Conservation (phyloP, 164 flowering plant genomes). For the Magnolia kwangsiensis region DNA sequence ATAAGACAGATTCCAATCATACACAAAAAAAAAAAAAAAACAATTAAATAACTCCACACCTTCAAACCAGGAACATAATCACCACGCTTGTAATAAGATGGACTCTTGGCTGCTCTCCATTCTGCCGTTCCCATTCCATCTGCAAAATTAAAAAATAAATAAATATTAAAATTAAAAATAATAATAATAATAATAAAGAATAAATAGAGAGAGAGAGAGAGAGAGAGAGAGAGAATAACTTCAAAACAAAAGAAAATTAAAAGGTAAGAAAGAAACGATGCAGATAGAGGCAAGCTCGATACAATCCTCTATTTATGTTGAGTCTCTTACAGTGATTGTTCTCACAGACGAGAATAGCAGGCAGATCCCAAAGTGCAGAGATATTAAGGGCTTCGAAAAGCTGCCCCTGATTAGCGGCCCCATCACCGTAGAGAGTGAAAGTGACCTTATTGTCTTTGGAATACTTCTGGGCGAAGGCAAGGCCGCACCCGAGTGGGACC, state of each 20-base stretch:
- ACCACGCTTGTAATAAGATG: slow-evolving; percentile 93
- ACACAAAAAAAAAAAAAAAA: not conserved
- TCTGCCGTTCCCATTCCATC: slow-evolving; percentile 99
- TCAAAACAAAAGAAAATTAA: too few relatives aligned
- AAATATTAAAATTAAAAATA: not conserved
- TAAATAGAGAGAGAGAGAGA: too few relatives aligned
- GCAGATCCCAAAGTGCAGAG: slow-evolving; percentile 89
- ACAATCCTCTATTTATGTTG: not conserved
- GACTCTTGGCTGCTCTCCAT: slow-evolving; percentile 97
- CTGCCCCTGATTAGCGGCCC: slow-evolving; percentile 99
- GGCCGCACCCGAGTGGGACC: slow-evolving; percentile 79
- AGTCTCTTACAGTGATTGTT: slow-evolving; percentile 75
- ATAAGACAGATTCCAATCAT: not conserved
- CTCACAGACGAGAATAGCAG: slow-evolving; percentile 95
- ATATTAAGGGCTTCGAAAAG: slow-evolving; percentile 94
- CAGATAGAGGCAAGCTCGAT: too few relatives aligned
- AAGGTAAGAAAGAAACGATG: too few relatives aligned
- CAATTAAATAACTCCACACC: slow-evolving; percentile 32
- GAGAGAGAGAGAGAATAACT: too few relatives aligned
- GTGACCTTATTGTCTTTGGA: slow-evolving; percentile 68
- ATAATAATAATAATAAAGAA: too few relatives aligned
- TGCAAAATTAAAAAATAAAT: slow-evolving; percentile 22
- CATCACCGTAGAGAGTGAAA: slow-evolving; percentile 87
- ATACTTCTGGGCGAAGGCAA: slow-evolving; percentile 91
- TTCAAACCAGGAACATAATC: slow-evolving; percentile 98